Evolutionary conservation across 2,329 filamentous ascomycete species (phyloP), one percentile per base, ranked within the genome.

Genomic region (Fusarium pseudograminearum): DNA sequence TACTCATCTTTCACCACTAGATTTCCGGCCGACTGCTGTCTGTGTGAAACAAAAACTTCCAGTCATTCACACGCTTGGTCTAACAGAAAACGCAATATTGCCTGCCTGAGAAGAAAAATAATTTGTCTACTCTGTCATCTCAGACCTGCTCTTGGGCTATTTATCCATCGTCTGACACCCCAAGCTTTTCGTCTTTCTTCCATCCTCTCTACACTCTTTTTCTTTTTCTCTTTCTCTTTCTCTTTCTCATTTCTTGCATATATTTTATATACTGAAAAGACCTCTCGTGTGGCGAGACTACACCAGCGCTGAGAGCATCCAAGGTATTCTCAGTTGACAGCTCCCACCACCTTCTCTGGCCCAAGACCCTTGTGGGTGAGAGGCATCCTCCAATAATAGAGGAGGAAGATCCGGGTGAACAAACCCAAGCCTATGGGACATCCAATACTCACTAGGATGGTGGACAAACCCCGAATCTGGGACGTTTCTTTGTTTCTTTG

Each of bases 291-390:
- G 16, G 5, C 2, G 15, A 3, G 33, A 4, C 16, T 16, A 8
- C 33, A 36, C 18, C 16, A 36, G 33, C 8, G 33, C 16, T 36
- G 33, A 36, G 14, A 16, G 31, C 1, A 16, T 16, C 14, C 14
- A 8, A 4, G 15, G 18, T 2, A 16, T 30, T 30, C 28, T 30
- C 28, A 1, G 28, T 30, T 0, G 5, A 1, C 11, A 30, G 11
- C 28, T 2, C 28, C 28, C 28, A 30, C 28, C 10, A 30, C 28
- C 28, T 30, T 30, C 28, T 30, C 28, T 30, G 10, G 4, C 10
- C 28, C 28, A 30, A 30, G 28, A 30, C 1, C 28, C 28, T 30
- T 1, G 10, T 30, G 11, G 28, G 10, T 12, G 28, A 30, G 28
- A 30, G 28, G 10, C 28, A 1, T 30, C 12, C 11, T 11, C 11